A percentile compares a stretch with the other conserved stretches of the same genome.
Conservation (phyloP, 2,329 filamentous ascomycete genomes). For the Ophiostoma montium region DNA sequence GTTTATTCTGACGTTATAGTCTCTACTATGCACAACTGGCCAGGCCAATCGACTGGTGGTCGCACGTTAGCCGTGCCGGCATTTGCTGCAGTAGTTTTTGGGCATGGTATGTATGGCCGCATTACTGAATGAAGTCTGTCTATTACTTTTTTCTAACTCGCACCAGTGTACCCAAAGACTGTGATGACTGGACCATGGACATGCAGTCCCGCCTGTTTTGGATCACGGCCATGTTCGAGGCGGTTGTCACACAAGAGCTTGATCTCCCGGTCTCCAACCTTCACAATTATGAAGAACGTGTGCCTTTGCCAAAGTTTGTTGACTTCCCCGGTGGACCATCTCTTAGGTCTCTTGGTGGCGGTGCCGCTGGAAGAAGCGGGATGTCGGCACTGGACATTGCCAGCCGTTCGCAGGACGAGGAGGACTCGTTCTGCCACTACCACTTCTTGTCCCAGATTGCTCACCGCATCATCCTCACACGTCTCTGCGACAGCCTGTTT, state of each 20-base stretch:
- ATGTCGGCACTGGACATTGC: not conserved
- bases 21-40: constrained; percentile 32
- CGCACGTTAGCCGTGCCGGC: constrained; percentile 36
- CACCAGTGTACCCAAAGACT: constrained; percentile 24
- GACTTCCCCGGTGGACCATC: constrained; percentile 11
- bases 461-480: constrained; percentile 39
- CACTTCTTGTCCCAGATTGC: constrained; percentile 43
- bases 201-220: constrained; percentile 42
- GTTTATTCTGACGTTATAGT: not conserved
- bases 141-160: not conserved
- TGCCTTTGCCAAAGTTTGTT: constrained; percentile 37
- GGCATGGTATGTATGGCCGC: constrained; percentile 20
- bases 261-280: constrained; percentile 36
- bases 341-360: constrained; percentile 1
- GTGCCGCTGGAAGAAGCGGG: not conserved
- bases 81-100: constrained; percentile 33
- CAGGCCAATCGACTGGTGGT: constrained; percentile 39
- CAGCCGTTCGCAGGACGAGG: constrained; percentile 1
- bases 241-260: constrained; percentile 39
- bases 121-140: not conserved
- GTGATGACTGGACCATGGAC: constrained; percentile 37
- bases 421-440: constrained; percentile 39
- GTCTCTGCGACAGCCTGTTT: constrained; percentile 31
- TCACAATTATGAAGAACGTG: constrained; percentile 34
- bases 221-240: constrained; percentile 41